These are phyloP conservation scores for Colletotrichum plurivorum DNA, from an alignment of 2,329 filamentous ascomycete genomes.

Conservation along the genomic window DNA sequence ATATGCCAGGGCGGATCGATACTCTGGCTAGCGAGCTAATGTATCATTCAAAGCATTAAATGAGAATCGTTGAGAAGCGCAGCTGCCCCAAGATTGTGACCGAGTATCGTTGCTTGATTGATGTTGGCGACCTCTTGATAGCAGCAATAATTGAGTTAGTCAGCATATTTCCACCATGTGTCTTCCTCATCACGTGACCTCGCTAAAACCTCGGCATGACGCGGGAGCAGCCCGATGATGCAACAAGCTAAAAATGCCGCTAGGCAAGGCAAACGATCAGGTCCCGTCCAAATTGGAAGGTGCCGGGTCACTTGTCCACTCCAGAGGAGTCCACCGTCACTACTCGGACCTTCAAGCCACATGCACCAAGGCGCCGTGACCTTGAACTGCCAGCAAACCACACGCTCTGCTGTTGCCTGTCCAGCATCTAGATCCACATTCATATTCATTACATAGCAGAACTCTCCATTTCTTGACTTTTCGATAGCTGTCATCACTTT, in stretches of 20 bases:
- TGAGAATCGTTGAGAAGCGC: background rate
- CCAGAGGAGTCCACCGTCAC: conserved; percentile 9
- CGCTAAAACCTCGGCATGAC: conserved; percentile 48
- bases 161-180: too few species aligned
- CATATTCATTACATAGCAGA: background rate
- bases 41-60: conserved; percentile 33
- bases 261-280: conserved; percentile 47
- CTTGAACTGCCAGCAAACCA: background rate
- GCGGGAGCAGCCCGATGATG: conserved; percentile 38
- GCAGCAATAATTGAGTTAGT: too few species aligned
- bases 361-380: conserved; percentile 23
- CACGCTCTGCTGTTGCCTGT: background rate
- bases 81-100: background rate
- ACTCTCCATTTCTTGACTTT: background rate
- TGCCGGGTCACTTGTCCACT: conserved; percentile 26
- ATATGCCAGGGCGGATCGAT: conserved; percentile 19
- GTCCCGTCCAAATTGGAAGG: conserved; percentile 38
- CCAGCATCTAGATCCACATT: conserved; percentile 14
- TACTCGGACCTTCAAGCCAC: conserved; percentile 26
- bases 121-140: too few species aligned
- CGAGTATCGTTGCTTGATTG: background rate
- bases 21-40: conserved; percentile 23
- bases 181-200: conserved; percentile 49
- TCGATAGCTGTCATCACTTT: background rate
- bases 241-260: conserved; percentile 42